A percentile compares a stretch with the other conserved stretches of the same genome.
phyloP scores from a whole-genome alignment of 345 rosid genomes.

The Moringa oleifera region DNA sequence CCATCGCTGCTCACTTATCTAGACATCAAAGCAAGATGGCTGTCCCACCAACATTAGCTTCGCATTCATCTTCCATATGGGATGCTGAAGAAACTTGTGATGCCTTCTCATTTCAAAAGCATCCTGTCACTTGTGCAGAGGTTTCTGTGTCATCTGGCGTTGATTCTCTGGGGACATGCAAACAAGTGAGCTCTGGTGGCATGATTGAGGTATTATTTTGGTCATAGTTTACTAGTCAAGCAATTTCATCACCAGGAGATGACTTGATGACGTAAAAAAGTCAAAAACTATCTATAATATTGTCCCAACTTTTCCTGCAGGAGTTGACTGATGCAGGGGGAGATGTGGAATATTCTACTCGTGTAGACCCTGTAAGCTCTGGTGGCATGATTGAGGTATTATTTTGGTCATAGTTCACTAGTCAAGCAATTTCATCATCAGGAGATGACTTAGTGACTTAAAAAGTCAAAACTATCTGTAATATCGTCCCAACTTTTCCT shows the following conservation, averaged over 20 bases:
- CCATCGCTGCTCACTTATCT: conserved; percentile 91
- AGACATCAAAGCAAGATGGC: conserved; percentile 64
- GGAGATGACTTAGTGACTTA: background rate
- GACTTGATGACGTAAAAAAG: no score
- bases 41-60: conserved; percentile 26
- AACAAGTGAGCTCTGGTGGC: conserved; percentile 19
- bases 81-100: conserved; percentile 98
- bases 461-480: background rate
- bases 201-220: conserved; percentile 37
- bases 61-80: conserved; percentile 71
- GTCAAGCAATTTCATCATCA: conserved; percentile 5
- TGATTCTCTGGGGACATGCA: conserved; percentile 27
- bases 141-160: conserved; percentile 24
- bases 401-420: background rate
- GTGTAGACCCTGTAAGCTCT: conserved; percentile 30
- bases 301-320: conserved; percentile 27
- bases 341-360: conserved; percentile 25
- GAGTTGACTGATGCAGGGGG: conserved; percentile 29
- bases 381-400: conserved; percentile 39
- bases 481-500: conserved; percentile 3
- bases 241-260: conserved; percentile 3
- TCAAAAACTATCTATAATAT: background rate
- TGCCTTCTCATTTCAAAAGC: conserved; percentile 78
- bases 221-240: background rate
- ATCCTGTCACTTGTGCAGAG: conserved; percentile 25